Conservation (phyloP, 1,139 yeast species). For the Taphrina pruni region DNA sequence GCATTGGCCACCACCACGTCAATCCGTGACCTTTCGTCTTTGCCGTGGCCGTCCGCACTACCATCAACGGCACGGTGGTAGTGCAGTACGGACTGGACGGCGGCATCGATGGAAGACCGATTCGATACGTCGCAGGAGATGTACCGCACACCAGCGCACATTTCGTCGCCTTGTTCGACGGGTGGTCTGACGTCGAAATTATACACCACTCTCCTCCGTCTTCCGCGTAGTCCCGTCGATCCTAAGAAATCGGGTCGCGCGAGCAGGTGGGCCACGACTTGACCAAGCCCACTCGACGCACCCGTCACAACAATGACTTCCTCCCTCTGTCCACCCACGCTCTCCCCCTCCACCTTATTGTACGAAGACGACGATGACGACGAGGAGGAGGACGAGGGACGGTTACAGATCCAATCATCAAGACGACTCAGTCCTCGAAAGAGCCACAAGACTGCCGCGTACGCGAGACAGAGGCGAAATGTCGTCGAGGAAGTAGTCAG, state of each 20-base stretch:
- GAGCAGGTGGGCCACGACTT: constrained; percentile 58
- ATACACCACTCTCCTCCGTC: constrained; percentile 58
- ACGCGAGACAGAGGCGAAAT: neutral
- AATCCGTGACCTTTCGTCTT: constrained; percentile 50
- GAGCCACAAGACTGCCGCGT: neutral
- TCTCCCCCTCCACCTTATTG: neutral
- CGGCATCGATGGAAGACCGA: constrained; percentile 14
- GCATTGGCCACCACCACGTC: constrained; percentile 76
- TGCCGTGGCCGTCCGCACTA: constrained; percentile 50
- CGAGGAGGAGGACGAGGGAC: neutral
- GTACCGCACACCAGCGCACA: constrained; percentile 21
- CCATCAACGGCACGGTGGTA: too few species aligned
- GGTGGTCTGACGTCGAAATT: constrained; percentile 62
- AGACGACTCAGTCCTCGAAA: neutral
- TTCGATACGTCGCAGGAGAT: constrained; percentile 73
- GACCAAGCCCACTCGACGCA: constrained; percentile 78
- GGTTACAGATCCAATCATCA: neutral
- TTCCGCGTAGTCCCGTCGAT: neutral
- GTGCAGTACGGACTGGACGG: neutral
- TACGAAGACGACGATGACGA: too few species aligned
- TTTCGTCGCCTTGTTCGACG: too few species aligned
- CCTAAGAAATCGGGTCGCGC: too few species aligned
- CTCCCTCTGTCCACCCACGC: neutral
- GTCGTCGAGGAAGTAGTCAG: neutral
- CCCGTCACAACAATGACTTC: constrained; percentile 83